A percentile compares a stretch with the other conserved stretches of the same genome.
phyloP scores from a whole-genome alignment of 2,329 filamentous ascomycete genomes.

The Phialemonium atrogriseum region DNA sequence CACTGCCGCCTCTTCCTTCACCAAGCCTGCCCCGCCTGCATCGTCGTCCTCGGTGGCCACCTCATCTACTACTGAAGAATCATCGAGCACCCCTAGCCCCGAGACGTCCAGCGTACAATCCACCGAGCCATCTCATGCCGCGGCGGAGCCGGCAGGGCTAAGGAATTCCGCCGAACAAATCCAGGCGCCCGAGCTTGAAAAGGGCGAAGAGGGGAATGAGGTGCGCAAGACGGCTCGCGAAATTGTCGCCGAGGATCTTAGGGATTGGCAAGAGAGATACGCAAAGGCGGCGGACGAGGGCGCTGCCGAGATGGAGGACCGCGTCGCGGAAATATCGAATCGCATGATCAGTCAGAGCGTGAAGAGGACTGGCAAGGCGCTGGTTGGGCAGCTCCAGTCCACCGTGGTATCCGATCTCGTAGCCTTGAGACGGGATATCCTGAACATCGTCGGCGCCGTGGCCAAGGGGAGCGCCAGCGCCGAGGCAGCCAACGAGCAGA shows the following conservation, averaged over 20 bases:
- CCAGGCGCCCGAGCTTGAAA: conserved; percentile 33
- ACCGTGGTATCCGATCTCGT: conserved; percentile 56
- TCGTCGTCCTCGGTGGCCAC: conserved; percentile 19
- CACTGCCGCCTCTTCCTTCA: conserved; percentile 27
- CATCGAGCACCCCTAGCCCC: conserved; percentile 8
- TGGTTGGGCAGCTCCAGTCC: conserved; percentile 61
- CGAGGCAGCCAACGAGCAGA: conserved; percentile 31
- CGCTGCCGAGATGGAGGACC: conserved; percentile 61
- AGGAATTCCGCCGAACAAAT: conserved; percentile 21
- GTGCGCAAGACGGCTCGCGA: conserved; percentile 51
- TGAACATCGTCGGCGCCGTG: conserved; percentile 47
- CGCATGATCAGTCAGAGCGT: conserved; percentile 55
- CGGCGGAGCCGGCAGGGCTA: conserved; percentile 12
- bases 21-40: conserved; percentile 23
- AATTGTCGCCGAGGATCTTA: conserved; percentile 69
- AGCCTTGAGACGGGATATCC: conserved; percentile 59
- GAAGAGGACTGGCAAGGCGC: conserved; percentile 54
- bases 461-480: conserved; percentile 31
- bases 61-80: conserved; percentile 2
- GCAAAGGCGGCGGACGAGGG: conserved; percentile 78
- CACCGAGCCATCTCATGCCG: conserved; percentile 3
- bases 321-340: conserved; percentile 49
- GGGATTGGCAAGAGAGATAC: conserved; percentile 83
- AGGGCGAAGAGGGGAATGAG: conserved; percentile 40
- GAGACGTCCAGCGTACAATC: conserved; percentile 4